Conservation (phyloP, 345 rosid species). For the Linum trigynum region DNA sequence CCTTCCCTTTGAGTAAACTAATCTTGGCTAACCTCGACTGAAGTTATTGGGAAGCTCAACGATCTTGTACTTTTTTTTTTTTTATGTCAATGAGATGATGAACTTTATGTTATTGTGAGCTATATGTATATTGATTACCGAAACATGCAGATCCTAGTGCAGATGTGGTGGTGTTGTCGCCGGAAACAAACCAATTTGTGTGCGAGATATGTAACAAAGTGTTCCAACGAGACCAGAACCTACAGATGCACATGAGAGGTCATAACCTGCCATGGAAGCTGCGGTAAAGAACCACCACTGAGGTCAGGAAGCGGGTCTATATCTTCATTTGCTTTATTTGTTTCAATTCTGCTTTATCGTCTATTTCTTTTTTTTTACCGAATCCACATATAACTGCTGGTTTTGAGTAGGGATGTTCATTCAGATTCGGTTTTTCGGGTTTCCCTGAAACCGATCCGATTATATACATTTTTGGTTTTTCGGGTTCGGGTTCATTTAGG, state of each 20-base stretch:
- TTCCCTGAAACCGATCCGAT: no score
- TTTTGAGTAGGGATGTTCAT: no score
- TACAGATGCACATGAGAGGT: constrained; percentile 63
- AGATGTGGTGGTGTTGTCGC: constrained; percentile 61
- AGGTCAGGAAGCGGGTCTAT: constrained; percentile 50
- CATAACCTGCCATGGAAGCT: constrained; percentile 78
- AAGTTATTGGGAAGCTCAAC: no score
- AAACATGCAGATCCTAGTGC: constrained; percentile 49
- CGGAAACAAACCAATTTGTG: constrained; percentile 64
- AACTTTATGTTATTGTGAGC: not conserved
- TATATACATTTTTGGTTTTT: no score
- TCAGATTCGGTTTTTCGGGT: no score
- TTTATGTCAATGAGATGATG: not conserved
- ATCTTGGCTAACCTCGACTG: no score
- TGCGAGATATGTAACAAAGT: constrained; percentile 79
- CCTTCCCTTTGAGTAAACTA: no score
- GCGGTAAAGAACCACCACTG: constrained; percentile 41
- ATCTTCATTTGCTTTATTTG: constrained; percentile 16
- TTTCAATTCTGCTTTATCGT: no score
- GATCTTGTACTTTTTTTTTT: not conserved
- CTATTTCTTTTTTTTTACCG: no score
- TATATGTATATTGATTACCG: no score
- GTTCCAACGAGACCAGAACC: constrained; percentile 70
- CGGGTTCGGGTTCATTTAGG: no score
- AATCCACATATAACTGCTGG: no score